phyloP scores from a whole-genome alignment of 2,329 filamentous ascomycete species.

The Colletotrichum sp. region DNA sequence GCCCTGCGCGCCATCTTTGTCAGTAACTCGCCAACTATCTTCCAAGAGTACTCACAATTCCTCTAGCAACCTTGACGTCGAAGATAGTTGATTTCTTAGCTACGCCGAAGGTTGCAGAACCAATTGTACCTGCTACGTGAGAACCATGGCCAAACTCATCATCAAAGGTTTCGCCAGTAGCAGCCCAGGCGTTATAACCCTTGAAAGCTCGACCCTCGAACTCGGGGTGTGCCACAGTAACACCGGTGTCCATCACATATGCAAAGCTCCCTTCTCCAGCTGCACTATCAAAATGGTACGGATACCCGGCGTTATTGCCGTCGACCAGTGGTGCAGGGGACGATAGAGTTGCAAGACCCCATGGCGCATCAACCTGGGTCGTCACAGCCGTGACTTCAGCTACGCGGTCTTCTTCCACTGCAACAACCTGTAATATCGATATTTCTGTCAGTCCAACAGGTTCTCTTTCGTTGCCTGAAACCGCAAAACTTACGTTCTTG shows the following conservation, averaged over 20 bases:
- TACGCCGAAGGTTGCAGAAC: neutral
- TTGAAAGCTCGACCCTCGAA: slow-evolving; percentile 47
- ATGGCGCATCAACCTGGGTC: neutral
- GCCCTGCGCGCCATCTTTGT: neutral
- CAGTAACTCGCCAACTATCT: neutral
- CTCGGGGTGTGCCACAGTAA: slow-evolving; percentile 31
- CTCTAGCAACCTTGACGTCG: neutral
- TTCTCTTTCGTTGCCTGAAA: neutral
- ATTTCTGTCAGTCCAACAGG: neutral
- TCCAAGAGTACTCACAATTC: neutral
- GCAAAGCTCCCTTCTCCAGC: slow-evolving; percentile 27
- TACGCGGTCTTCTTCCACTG: neutral
- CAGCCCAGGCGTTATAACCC: slow-evolving; percentile 35
- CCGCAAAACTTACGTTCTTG: neutral
- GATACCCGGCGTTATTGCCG: slow-evolving; percentile 17
- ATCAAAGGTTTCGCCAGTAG: neutral
- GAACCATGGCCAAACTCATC: neutral
- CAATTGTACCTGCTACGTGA: neutral
- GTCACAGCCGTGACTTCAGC: neutral
- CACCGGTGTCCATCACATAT: slow-evolving; percentile 31
- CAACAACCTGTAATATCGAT: neutral
- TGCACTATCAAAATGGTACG: slow-evolving; percentile 25
- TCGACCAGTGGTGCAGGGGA: slow-evolving; percentile 34
- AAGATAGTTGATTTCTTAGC: neutral
- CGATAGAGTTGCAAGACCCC: slow-evolving; percentile 40